Evolutionary conservation across 768 basidiomycete genomes (phyloP).

Genomic region (Pilatotrama ljubarskyi): DNA sequence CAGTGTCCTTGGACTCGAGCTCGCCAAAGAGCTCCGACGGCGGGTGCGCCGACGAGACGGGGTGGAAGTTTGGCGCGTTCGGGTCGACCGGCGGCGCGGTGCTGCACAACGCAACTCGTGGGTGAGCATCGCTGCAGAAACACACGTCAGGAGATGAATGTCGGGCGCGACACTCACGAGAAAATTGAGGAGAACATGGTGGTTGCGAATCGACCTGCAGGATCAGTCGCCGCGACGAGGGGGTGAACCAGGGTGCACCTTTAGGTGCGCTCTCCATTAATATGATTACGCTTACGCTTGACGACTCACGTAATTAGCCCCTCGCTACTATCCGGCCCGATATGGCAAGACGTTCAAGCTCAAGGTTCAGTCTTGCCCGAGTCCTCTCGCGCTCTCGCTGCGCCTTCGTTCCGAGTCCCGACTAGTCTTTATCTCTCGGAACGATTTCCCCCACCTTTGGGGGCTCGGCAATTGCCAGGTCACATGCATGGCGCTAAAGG

Average conservation of each 20-base stretch:
- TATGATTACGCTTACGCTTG: not conserved
- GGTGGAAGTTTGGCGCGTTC: slow-evolving; percentile 77
- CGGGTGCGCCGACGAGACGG: slow-evolving; percentile 64
- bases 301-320: not conserved
- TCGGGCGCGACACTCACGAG: slow-evolving; percentile 77
- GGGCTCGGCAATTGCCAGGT: too few relatives aligned
- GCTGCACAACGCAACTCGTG: slow-evolving; percentile 36
- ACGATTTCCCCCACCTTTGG: too few relatives aligned
- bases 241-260: not conserved
- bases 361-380: not conserved
- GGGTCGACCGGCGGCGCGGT: slow-evolving; percentile 60
- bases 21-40: slow-evolving; percentile 69
- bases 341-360: not conserved
- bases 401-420: too few relatives aligned
- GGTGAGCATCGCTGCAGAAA: slow-evolving; percentile 14
- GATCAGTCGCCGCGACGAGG: not conserved
- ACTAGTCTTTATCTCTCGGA: too few relatives aligned
- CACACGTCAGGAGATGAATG: too few relatives aligned
- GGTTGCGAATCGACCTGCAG: slow-evolving; percentile 19
- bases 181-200: slow-evolving; percentile 79
- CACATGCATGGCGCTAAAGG: too few relatives aligned
- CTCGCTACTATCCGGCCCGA: not conserved
- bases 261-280: slow-evolving; percentile 3
- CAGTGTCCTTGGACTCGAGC: slow-evolving; percentile 71
- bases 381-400: not conserved